These are phyloP conservation scores for Pseudogymnoascus destructans DNA, from an alignment of 2,329 filamentous ascomycete genomes.

Conservation along the genomic window DNA sequence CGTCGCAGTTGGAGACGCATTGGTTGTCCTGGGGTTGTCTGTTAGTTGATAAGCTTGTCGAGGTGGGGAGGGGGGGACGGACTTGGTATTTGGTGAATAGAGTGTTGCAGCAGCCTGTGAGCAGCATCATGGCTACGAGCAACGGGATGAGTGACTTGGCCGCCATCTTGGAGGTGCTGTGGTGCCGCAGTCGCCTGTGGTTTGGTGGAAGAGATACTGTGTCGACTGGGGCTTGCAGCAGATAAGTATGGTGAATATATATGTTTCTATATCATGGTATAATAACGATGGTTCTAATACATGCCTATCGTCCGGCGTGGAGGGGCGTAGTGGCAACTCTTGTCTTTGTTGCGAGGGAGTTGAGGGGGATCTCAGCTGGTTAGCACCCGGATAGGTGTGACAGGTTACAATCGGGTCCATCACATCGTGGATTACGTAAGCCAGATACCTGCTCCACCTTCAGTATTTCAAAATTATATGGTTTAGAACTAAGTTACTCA, in stretches of 20 bases:
- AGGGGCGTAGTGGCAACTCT: neutral
- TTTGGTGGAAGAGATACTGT: neutral
- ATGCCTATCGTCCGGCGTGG: neutral
- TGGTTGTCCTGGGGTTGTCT: conserved; percentile 64
- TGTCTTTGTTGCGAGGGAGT: neutral
- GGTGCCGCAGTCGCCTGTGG: neutral
- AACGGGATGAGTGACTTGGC: conserved; percentile 62
- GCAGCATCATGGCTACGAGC: conserved; percentile 88
- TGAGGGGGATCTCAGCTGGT: neutral
- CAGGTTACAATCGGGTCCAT: neutral
- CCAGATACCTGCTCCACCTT: neutral
- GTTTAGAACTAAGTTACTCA: neutral
- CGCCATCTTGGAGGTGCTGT: conserved; percentile 41
- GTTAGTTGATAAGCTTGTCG: conserved; percentile 14
- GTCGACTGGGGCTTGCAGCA: neutral
- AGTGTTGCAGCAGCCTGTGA: conserved; percentile 94
- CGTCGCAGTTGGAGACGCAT: conserved; percentile 83
- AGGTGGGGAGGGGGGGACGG: conserved; percentile 20
- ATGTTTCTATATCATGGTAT: neutral
- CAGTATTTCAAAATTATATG: neutral
- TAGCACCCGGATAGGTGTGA: neutral
- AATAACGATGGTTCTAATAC: neutral
- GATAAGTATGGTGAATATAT: neutral
- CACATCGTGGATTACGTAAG: neutral
- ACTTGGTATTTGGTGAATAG: conserved; percentile 95